A percentile compares a stretch with the other conserved stretches of the same genome.
These are phyloP conservation scores for Veloboletus limbatus DNA, from an alignment of 1,284 basidiomycete species.

Conservation along the genomic window DNA sequence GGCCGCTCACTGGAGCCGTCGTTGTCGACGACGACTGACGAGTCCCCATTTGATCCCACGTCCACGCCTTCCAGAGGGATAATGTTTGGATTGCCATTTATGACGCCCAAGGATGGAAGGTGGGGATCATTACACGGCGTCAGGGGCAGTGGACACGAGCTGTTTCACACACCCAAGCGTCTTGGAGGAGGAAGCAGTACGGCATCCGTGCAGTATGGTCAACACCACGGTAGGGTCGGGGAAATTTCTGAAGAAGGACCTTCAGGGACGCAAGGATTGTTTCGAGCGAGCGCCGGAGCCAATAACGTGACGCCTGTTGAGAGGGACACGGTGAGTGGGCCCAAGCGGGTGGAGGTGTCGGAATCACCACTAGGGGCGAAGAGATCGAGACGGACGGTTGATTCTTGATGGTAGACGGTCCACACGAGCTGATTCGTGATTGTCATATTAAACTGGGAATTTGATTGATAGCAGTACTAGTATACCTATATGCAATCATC, in stretches of 20 bases:
- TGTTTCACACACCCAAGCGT: constrained; percentile 50
- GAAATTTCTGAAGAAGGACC: constrained; percentile 20
- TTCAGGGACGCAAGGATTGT: constrained; percentile 12
- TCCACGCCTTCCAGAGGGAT: constrained; percentile 73
- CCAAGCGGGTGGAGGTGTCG: constrained; percentile 22
- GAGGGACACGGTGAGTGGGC: constrained; percentile 13
- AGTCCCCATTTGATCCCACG: constrained; percentile 64
- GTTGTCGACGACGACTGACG: constrained; percentile 38
- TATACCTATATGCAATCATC: not conserved
- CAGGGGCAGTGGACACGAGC: constrained; percentile 35
- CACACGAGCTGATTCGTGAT: not conserved
- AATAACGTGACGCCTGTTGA: constrained; percentile 31
- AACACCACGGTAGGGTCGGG: constrained; percentile 16
- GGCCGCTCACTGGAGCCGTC: constrained; percentile 36
- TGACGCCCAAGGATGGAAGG: constrained; percentile 54
- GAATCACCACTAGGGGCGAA: constrained; percentile 31
- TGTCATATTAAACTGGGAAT: not conserved
- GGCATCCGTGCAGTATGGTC: constrained; percentile 9
- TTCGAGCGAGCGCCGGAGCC: constrained; percentile 8
- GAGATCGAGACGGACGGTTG: constrained; percentile 21
- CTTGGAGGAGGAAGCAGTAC: constrained; percentile 17
- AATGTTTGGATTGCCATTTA: constrained; percentile 51
- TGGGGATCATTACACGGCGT: constrained; percentile 36
- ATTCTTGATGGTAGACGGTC: constrained; percentile 13
- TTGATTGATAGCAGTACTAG: constrained; percentile 2